Percentiles rank a stretch among this genome's conserved stretches.
These are phyloP conservation scores for Tubosaeta sp. DNA, from an alignment of 768 basidiomycete species.

Conservation along the genomic window DNA sequence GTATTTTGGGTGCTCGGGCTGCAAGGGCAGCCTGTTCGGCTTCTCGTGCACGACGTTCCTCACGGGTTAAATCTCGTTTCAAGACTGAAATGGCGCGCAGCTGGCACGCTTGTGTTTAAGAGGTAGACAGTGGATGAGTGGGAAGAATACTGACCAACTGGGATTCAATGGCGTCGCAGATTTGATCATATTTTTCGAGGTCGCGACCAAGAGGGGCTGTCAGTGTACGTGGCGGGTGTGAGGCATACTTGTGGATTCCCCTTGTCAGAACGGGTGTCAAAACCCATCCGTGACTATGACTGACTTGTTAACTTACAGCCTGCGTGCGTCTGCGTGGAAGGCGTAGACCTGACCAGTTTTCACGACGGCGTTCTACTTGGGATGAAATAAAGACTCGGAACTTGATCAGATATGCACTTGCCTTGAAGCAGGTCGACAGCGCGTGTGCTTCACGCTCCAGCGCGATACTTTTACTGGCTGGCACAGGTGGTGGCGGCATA, in stretches of 20 bases:
- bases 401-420: slow-evolving; percentile 18
- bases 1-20: slow-evolving; percentile 22
- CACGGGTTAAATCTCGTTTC: slow-evolving; percentile 62
- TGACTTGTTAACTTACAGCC: slow-evolving; percentile 46
- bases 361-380: slow-evolving; percentile 52
- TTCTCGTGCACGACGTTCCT: slow-evolving; percentile 50
- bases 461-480: slow-evolving; percentile 36
- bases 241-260: slow-evolving; percentile 52
- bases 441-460: slow-evolving; percentile 66
- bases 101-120: slow-evolving; percentile 34
- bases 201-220: slow-evolving; percentile 65
- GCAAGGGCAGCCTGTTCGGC: slow-evolving; percentile 42
- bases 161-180: slow-evolving; percentile 74
- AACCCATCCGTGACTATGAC: slow-evolving; percentile 1
- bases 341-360: slow-evolving; percentile 69
- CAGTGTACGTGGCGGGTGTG: slow-evolving; percentile 60
- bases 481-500: slow-evolving; percentile 54
- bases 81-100: slow-evolving; percentile 67
- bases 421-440: slow-evolving; percentile 55
- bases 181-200: slow-evolving; percentile 73
- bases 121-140: background rate
- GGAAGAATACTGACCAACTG: slow-evolving; percentile 49
- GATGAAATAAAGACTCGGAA: background rate
- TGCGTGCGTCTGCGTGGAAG: slow-evolving; percentile 62
- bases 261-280: slow-evolving; percentile 32